phyloP scores from a whole-genome alignment of 2,329 filamentous ascomycete genomes.

The Botrytis deweyae region DNA sequence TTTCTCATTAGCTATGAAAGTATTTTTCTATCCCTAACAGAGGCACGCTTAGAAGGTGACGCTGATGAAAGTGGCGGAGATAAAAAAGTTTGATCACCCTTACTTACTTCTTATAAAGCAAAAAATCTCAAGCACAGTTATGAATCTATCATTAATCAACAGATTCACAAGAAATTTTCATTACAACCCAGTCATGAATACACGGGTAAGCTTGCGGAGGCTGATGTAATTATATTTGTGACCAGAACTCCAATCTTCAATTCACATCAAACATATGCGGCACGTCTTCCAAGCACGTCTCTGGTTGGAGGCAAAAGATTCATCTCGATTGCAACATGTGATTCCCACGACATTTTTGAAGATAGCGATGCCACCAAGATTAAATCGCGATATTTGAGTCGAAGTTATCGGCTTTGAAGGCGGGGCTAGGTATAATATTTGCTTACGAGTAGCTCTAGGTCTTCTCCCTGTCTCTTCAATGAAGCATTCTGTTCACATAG shows the following conservation, averaged over 20 bases:
- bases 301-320: constrained; percentile 33
- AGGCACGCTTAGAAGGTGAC: constrained; percentile 39
- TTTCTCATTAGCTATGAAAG: constrained; percentile 30
- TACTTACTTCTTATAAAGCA: constrained; percentile 38
- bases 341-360: constrained; percentile 47
- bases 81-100: constrained; percentile 39
- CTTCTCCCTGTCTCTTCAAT: constrained; percentile 40
- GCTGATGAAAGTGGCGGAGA: constrained; percentile 43
- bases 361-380: constrained; percentile 40
- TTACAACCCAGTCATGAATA: background rate
- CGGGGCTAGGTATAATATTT: constrained; percentile 44
- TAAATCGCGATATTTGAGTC: constrained; percentile 48
- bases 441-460: constrained; percentile 38
- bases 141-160: constrained; percentile 38
- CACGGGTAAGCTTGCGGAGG: constrained; percentile 25
- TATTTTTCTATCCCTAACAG: constrained; percentile 43
- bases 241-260: constrained; percentile 44
- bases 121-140: constrained; percentile 38
- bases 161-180: constrained; percentile 35
- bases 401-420: constrained; percentile 44
- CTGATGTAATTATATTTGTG: constrained; percentile 43
- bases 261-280: constrained; percentile 39
- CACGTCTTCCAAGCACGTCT: constrained; percentile 40
- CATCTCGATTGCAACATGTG: constrained; percentile 45
- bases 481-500: background rate